Percentiles rank a stretch among this genome's conserved stretches.
Evolutionary conservation across 1,284 basidiomycete genomes (phyloP).

Genomic region (Erythrobasidium hasegawianum): DNA sequence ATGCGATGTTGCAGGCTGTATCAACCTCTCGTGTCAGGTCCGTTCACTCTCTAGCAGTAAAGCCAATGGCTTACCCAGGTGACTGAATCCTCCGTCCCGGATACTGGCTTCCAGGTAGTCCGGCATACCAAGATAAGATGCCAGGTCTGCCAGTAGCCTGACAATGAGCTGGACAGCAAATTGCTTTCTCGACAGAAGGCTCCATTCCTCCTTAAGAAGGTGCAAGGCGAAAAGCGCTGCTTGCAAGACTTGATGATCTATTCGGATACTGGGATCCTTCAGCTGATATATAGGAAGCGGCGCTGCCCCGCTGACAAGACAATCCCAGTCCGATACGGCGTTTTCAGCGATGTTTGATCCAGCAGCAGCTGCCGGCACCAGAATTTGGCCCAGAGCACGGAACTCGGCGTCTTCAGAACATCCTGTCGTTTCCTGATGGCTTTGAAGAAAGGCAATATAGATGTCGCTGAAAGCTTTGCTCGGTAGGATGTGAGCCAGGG

Average conservation of each 20-base stretch:
- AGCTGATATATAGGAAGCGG: not conserved
- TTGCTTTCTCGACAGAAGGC: constrained; percentile 51
- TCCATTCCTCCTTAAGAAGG: constrained; percentile 62
- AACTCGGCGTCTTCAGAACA: not conserved
- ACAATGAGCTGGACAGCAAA: constrained; percentile 60
- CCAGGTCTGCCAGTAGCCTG: constrained; percentile 64
- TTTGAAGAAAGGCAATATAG: constrained; percentile 41
- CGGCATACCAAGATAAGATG: constrained; percentile 58
- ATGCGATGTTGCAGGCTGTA: too few species aligned
- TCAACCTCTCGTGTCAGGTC: too few species aligned
- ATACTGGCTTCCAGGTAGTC: constrained; percentile 74
- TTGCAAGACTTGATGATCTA: not conserved
- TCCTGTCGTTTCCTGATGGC: not conserved
- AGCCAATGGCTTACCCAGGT: too few species aligned
- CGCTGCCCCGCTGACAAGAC: not conserved
- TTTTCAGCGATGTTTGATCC: not conserved
- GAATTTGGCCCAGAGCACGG: not conserved
- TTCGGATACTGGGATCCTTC: not conserved
- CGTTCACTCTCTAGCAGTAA: too few species aligned
- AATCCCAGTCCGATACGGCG: constrained; percentile 17
- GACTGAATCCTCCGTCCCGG: constrained; percentile 1
- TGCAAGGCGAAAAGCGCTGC: constrained; percentile 63
- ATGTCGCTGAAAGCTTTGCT: constrained; percentile 52
- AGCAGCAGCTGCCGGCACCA: not conserved
- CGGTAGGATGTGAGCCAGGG: constrained; percentile 49